These are phyloP conservation scores for Neocallimastix lanati DNA, from an alignment of 192 early-diverging fungal genomes.

Conservation along the genomic window DNA sequence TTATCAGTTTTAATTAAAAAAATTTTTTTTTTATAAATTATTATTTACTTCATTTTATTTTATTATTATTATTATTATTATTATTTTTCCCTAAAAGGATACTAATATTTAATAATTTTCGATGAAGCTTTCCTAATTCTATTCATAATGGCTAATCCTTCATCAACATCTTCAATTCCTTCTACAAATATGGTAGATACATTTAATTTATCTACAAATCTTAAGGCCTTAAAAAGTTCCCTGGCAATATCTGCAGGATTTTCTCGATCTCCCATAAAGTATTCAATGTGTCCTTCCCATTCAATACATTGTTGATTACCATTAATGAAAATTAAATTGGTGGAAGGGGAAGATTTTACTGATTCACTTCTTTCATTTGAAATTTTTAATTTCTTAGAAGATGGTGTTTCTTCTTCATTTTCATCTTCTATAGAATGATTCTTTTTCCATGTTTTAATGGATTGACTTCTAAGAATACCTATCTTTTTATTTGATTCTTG, in stretches of 20 bases:
- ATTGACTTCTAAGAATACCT: neutral
- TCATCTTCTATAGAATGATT: neutral
- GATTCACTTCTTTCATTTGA: neutral
- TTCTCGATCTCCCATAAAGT: conserved; percentile 28
- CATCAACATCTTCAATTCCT: conserved; percentile 67
- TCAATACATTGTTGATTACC: neutral
- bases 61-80: too few species aligned
- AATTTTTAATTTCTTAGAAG: neutral
- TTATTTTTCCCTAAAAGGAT: too few species aligned
- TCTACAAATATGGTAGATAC: conserved; percentile 72
- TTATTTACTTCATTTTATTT: too few species aligned
- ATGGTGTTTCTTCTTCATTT: neutral
- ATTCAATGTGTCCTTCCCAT: conserved; percentile 5
- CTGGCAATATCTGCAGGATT: conserved; percentile 45
- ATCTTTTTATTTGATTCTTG: neutral
- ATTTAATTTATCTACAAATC: conserved; percentile 49
- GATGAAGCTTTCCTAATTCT: conserved; percentile 75
- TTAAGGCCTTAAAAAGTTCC: conserved; percentile 59
- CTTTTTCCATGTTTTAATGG: neutral
- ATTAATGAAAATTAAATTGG: too few species aligned
- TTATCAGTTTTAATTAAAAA: too few species aligned
- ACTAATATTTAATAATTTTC: neutral
- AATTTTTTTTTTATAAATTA: too few species aligned
- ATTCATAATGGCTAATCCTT: conserved; percentile 96
- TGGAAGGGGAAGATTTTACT: too few species aligned